Conservation (phyloP, 2,329 filamentous ascomycete species). For the Herpotrichia juniperi region DNA sequence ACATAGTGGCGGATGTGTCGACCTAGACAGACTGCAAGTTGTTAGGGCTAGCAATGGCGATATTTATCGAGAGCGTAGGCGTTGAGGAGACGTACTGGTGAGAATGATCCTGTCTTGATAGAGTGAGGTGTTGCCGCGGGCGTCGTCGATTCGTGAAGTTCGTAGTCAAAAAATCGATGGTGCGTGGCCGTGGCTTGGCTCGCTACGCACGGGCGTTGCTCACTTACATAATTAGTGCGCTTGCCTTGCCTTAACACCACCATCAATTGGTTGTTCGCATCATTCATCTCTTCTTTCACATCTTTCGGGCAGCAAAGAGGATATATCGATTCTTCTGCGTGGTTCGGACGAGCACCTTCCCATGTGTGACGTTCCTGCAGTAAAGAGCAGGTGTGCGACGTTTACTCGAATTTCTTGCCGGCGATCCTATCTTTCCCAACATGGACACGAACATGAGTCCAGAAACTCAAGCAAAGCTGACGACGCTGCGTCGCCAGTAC, state of each 20-base stretch:
- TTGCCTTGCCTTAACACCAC: not conserved
- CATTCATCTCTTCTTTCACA: not conserved
- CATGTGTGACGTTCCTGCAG: not conserved
- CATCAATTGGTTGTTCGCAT: too few species aligned
- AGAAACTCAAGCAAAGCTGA: constrained; percentile 19
- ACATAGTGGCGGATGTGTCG: constrained; percentile 69
- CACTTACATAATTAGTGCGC: not conserved
- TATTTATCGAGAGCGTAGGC: not conserved
- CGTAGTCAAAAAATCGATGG: not conserved
- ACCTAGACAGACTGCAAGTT: constrained; percentile 27
- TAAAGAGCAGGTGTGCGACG: not conserved
- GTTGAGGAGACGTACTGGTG: constrained; percentile 31
- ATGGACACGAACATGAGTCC: constrained; percentile 11
- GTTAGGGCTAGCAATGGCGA: constrained; percentile 16
- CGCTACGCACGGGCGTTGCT: not conserved
- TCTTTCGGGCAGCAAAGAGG: not conserved
- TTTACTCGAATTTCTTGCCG: not conserved
- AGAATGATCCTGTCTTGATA: constrained; percentile 41
- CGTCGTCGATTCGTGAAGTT: constrained; percentile 30
- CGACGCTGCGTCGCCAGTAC: constrained; percentile 72
- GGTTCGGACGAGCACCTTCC: not conserved
- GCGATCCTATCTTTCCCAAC: not conserved
- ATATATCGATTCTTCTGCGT: not conserved
- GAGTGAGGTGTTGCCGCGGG: constrained; percentile 39
- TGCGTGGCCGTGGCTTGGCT: not conserved